These are phyloP conservation scores for Mortierella sp. DNA, from an alignment of 371 early-diverging fungal species.

Conservation along the genomic window DNA sequence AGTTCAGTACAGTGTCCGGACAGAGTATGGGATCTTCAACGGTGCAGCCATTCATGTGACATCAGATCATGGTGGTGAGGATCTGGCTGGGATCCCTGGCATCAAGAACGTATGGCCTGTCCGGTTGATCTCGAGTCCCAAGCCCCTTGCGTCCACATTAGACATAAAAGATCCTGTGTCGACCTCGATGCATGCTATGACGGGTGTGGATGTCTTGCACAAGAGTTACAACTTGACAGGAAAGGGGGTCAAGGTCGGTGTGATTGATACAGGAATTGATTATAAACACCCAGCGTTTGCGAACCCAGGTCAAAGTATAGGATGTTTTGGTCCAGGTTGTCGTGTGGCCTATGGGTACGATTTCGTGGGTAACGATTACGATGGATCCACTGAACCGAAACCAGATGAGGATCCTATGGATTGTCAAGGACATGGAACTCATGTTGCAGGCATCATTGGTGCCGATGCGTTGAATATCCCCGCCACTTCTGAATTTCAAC, in stretches of 20 bases:
- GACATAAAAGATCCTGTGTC: slow-evolving; percentile 7
- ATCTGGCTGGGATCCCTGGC: slow-evolving; percentile 34
- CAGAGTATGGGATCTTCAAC: slow-evolving; percentile 35
- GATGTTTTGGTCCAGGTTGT: slow-evolving; percentile 61
- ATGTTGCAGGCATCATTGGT: slow-evolving; percentile 71
- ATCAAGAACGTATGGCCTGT: slow-evolving; percentile 53
- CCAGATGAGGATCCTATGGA: slow-evolving; percentile 68
- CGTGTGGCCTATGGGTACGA: slow-evolving; percentile 58
- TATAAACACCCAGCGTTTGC: slow-evolving; percentile 67
- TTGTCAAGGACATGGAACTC: slow-evolving; percentile 70
- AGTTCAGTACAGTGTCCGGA: slow-evolving; percentile 36
- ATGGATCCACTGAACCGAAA: slow-evolving; percentile 30
- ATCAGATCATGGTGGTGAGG: slow-evolving; percentile 34
- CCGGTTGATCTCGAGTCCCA: slow-evolving; percentile 19
- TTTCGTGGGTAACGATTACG: slow-evolving; percentile 55
- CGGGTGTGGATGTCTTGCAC: slow-evolving; percentile 68
- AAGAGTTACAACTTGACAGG: slow-evolving; percentile 62
- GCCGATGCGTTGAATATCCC: slow-evolving; percentile 56
- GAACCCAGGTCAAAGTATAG: slow-evolving; percentile 19
- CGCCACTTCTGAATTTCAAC: slow-evolving; percentile 7
- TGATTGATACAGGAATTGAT: slow-evolving; percentile 77
- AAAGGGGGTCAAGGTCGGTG: slow-evolving; percentile 72
- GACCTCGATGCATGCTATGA: slow-evolving; percentile 59
- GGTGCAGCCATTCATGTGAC: slow-evolving; percentile 40
- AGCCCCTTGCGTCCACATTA: neutral